Evolutionary conservation across 768 basidiomycete species (phyloP).

Genomic region (Rhizopogon sp.): DNA sequence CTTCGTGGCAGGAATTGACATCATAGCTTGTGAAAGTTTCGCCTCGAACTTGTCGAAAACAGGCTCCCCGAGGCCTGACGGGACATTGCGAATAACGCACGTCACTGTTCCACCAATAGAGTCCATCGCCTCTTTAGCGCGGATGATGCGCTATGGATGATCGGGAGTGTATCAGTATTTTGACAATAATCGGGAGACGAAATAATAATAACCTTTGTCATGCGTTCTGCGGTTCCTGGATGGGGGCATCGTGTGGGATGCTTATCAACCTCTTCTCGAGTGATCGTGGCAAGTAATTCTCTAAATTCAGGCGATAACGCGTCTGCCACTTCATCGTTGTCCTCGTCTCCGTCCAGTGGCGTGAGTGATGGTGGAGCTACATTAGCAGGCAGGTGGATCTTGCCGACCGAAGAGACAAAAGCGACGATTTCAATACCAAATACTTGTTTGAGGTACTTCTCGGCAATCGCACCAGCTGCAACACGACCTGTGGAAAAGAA

Average conservation of each 20-base stretch:
- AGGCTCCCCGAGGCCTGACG: constrained; percentile 92
- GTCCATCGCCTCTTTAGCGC: constrained; percentile 85
- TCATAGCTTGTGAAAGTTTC: constrained; percentile 93
- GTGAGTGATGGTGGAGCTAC: constrained; percentile 36
- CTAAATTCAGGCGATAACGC: constrained; percentile 81
- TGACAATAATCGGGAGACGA: constrained; percentile 29
- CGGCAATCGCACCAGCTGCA: constrained; percentile 97
- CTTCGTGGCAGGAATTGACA: constrained; percentile 98
- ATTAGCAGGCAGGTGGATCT: constrained; percentile 70
- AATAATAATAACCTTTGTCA: constrained; percentile 66
- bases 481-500: constrained; percentile 64
- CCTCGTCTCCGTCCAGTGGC: constrained; percentile 43
- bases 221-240: constrained; percentile 78
- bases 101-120: constrained; percentile 98
- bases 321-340: constrained; percentile 62
- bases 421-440: constrained; percentile 94
- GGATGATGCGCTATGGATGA: constrained; percentile 73
- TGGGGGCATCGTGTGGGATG: constrained; percentile 89
- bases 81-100: constrained; percentile 89
- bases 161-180: constrained; percentile 8
- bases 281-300: constrained; percentile 70
- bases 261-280: constrained; percentile 85
- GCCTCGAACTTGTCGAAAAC: constrained; percentile 99
- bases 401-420: constrained; percentile 95
- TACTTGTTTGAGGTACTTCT: constrained; percentile 84